Base-by-base conservation (phyloP, 345 rosid species). In the Combretum micranthum region DNA sequence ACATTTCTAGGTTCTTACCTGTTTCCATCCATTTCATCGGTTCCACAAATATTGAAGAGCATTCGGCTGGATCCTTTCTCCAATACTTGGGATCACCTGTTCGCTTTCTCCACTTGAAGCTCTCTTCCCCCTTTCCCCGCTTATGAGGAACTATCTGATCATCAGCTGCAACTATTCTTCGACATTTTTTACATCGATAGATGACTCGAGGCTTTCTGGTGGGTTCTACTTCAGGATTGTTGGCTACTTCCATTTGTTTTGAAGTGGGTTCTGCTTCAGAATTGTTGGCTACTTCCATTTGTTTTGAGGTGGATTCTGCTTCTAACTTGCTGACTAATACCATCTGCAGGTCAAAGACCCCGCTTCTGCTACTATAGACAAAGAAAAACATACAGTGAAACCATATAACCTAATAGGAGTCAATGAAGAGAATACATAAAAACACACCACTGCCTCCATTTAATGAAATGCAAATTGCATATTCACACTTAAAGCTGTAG, bases 1-100 rank as follows among this genome's bases (percentile, higher is more conserved):
- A 5, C 57, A 20, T 14, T 44, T 17, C 16, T 9, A 15, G 14
- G 22, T 12, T 18, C 6, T 66, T 21, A 83, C 90, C 86, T 64
- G 83, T 61, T 67, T 86, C 67, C 98, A 91, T 91, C 98, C 98
- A 88, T 72, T 85, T 88, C 92, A 91, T 75, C 57, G 98, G 94
- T 75, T 86, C 95, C 0, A 91, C 96, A 26, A 91, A 91, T 62
- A 91, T 73, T 42, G 95, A 88, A 61, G 88, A 77, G 73, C 92
- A 88, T 61, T 77, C 83, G 17, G 68, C 69, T 49, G 64, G 72
- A 63, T 62, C 74, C n/a, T n/a, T 53, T 14, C 15, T 56, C 61
- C 66, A 60, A 14, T 66, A 70, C 21, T 54, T 47, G 8, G 62
- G 44, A 59, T 81, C 69, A 4, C 75, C 74, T 0, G 77, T 78